Evolutionary conservation across 257 asterid genomes (phyloP), one percentile per base, ranked within the genome.

Genomic region (Capsicum baccatum): DNA sequence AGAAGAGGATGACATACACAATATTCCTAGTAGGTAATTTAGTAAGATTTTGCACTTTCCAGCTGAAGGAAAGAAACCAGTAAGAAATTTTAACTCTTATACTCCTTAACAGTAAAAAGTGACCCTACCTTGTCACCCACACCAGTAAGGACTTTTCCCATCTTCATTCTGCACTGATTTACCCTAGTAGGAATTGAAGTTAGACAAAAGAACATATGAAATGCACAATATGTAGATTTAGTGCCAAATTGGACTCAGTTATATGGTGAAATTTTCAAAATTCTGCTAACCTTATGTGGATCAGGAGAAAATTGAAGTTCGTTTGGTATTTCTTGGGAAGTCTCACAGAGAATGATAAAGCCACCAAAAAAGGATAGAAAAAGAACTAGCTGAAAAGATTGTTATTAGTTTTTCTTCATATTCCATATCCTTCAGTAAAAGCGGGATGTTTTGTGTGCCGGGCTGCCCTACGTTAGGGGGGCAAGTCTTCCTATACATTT

Each of bases 91-190:
- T 12, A 50, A 74, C 62, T 74, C 59, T 21, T 62, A 55, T 9
- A 70, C 56, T 63, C 52, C 63, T 86, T 86, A n/a, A 83, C 74
- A 84, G 42, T 56, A 85, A 81, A 89, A 85, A 52, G 79, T 7
- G 76, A 74, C 71, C 73, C 63, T 85, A 94, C 97, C 97, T 96
- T 93, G 89, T 96, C 99, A 37, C 99, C 98, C 55, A 88, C 98
- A 63, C 99, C 99, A 16, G 99, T 92, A 85, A 96, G 98, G 86
- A 93, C 70, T 89, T 90, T 62, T 15, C 99, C 99, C 93, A 66
- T 93, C 95, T 94, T 96, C 99, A 96, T 92, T 82, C 93, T 92
- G 93, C 99, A 96, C 89, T 89, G 90, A 84, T 85, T 90, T 55
- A 94, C 88, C 94, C 99, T 95, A 85, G 80, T 55, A 84, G 69